Evolutionary conservation across 2,329 filamentous ascomycete genomes (phyloP), one percentile per base, ranked within the genome.

Genomic region (Fonsecaea erecta): DNA sequence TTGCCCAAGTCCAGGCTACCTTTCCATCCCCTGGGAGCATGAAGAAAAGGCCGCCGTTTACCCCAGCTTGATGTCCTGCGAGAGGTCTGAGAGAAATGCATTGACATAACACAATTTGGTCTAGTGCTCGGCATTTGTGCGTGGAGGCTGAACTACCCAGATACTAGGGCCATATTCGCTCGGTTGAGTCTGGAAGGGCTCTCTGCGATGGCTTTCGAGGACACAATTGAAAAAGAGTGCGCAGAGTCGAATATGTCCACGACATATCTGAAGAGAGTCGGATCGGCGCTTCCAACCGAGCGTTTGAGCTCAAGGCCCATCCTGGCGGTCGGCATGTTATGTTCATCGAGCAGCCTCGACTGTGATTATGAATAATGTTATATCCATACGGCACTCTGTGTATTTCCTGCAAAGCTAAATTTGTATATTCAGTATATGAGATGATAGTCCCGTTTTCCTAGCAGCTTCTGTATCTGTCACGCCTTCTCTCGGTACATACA

Each of bases 241-340:
- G 48, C 2, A 34, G 54, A 11, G 61, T 63, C 3, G 54, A 43
- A 12, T 54, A 63, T 21, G 26, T 43, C 8, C 32, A 59, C 16
- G 40, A 60, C 18, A 60, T 64, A 55, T 54, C 60, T 48, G 62
- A 64, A 28, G 62, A 64, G 55, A 59, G 54, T 32, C 62, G 62
- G 7, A 64, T 64, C 30, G 62, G 62, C 8, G 55, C 28, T 18
- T 58, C 55, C 7, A 64, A 55, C 34, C 28, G 62, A 30, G 26
- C 37, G 35, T 43, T 64, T 21, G 62, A 37, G 7, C 34, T 64
- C 12, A 51, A 51, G 32, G 52, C 37, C 18, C 32, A 51, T 52
- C 12, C 32, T 34, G 62, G 46, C 8, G 62, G 62, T 34, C 43
- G 52, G 30, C 43, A 58, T 46, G 55, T 57, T 21, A 34, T 60